These are phyloP conservation scores for Lathyrus oleraceus DNA, from an alignment of 306 rosid genomes.

Conservation along the genomic window DNA sequence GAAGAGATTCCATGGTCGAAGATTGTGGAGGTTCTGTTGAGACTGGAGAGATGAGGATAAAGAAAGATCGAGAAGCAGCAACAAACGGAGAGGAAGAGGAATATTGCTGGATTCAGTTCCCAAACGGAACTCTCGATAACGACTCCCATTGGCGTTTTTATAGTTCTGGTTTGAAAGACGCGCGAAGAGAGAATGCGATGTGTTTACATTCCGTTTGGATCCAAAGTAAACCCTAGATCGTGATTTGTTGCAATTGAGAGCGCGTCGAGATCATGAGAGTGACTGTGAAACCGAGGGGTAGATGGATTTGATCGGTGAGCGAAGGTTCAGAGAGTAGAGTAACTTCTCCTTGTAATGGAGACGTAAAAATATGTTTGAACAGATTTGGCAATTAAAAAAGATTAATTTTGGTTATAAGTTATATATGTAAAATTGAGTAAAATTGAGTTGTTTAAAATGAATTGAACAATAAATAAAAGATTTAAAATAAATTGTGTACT, in stretches of 20 bases:
- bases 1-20: constrained; percentile 77
- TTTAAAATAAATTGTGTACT: no score
- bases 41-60: constrained; percentile 53
- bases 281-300: constrained; percentile 5
- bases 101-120: constrained; percentile 69
- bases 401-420: no score
- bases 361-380: not conserved
- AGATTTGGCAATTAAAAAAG: not conserved
- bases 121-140: constrained; percentile 77
- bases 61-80: constrained; percentile 63
- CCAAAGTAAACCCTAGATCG: constrained; percentile 45
- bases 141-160: constrained; percentile 61
- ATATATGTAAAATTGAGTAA: no score
- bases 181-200: constrained; percentile 10
- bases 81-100: constrained; percentile 62
- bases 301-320: constrained; percentile 16
- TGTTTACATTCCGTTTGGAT: constrained; percentile 30
- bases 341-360: not conserved
- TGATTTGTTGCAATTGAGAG: constrained; percentile 6
- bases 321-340: not conserved
- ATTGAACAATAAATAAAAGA: no score
- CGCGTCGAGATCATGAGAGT: not conserved
- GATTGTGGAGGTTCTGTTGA: constrained; percentile 48
- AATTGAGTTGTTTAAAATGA: no score
- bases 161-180: constrained; percentile 7